These are phyloP conservation scores for Penicillium parvum DNA, from an alignment of 495 filamentous ascomycete genomes.

Conservation along the genomic window DNA sequence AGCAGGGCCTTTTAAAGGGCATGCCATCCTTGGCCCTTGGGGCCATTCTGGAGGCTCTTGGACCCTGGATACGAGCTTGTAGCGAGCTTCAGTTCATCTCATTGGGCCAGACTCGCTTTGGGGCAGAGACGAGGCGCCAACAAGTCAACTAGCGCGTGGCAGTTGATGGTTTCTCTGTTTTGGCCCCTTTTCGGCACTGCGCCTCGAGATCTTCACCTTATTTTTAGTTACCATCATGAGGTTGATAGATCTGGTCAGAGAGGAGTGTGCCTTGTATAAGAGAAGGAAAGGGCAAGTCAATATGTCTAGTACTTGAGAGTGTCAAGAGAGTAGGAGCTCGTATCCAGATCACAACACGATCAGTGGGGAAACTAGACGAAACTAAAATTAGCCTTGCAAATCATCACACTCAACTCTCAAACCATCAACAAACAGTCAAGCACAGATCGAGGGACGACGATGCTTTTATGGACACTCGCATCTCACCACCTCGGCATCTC, in stretches of 20 bases:
- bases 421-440: background rate
- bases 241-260: too few species aligned
- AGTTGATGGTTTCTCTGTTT: too few species aligned
- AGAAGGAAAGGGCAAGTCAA: too few species aligned
- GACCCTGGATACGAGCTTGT: conserved; percentile 11
- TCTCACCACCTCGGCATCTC: conserved; percentile 3
- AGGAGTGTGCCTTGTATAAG: too few species aligned
- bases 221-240: too few species aligned
- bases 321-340: too few species aligned
- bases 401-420: background rate
- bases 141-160: too few species aligned
- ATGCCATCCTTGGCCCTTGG: background rate
- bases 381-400: background rate
- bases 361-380: background rate
- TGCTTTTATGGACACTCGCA: background rate
- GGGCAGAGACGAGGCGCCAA: conserved; percentile 5
- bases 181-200: conserved; percentile 3
- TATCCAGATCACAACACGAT: background rate
- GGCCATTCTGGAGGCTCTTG: background rate
- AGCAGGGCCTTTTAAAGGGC: background rate
- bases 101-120: conserved; percentile 2
- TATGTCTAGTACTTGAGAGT: too few species aligned
- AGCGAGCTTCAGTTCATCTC: background rate
- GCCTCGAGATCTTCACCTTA: too few species aligned
- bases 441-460: background rate